phyloP scores from a whole-genome alignment of 2,329 filamentous ascomycete species.

The Diaporthe sp. region DNA sequence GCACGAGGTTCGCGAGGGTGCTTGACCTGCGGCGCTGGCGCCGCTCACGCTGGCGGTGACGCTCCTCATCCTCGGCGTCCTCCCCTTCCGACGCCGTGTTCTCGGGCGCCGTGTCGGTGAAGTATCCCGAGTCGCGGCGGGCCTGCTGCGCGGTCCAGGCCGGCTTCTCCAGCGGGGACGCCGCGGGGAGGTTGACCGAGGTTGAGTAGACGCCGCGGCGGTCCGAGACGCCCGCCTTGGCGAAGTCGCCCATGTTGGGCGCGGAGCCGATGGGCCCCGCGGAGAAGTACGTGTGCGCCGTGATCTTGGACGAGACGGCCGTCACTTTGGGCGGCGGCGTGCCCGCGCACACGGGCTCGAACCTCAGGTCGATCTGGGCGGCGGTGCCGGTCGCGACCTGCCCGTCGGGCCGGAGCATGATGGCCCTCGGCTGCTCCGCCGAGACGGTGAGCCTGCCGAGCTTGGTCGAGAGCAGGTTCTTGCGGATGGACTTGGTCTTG shows the following conservation, averaged over 20 bases:
- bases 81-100: slow-evolving; percentile 51
- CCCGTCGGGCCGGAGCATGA: slow-evolving; percentile 65
- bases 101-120: slow-evolving; percentile 54
- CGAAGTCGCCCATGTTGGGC: slow-evolving; percentile 64
- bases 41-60: slow-evolving; percentile 30
- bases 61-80: slow-evolving; percentile 44
- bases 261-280: slow-evolving; percentile 58
- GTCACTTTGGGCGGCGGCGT: slow-evolving; percentile 62
- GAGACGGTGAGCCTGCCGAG: slow-evolving; percentile 62
- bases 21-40: slow-evolving; percentile 7
- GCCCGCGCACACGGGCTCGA: slow-evolving; percentile 58
- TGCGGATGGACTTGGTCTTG: slow-evolving; percentile 66
- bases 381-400: slow-evolving; percentile 56
- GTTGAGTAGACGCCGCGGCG: slow-evolving; percentile 61
- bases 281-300: slow-evolving; percentile 66
- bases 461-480: slow-evolving; percentile 65
- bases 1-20: slow-evolving; percentile 29
- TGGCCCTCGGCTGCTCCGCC: slow-evolving; percentile 60
- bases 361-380: slow-evolving; percentile 60
- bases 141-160: slow-evolving; percentile 56
- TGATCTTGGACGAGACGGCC: slow-evolving; percentile 63
- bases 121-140: slow-evolving; percentile 68
- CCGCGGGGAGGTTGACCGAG: slow-evolving; percentile 56
- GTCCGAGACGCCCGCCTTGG: slow-evolving; percentile 51
- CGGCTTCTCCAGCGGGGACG: slow-evolving; percentile 48